phyloP scores from a whole-genome alignment of 2,329 filamentous ascomycete genomes.

The Plectosphaerella plurivora region DNA sequence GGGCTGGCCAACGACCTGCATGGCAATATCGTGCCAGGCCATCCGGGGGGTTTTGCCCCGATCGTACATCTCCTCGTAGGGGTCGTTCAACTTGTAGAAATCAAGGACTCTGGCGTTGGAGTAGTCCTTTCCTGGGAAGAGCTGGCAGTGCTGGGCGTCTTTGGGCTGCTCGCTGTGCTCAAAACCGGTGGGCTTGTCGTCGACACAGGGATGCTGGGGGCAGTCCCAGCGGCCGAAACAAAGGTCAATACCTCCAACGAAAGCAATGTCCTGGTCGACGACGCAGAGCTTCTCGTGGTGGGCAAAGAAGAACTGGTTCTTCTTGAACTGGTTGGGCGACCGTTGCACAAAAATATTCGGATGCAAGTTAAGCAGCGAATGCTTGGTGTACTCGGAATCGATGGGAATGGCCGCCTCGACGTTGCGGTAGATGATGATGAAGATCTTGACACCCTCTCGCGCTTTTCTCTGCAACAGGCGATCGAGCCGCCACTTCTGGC shows the following conservation, averaged over 20 bases:
- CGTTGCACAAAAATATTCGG: slow-evolving; percentile 95
- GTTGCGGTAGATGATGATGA: slow-evolving; percentile 96
- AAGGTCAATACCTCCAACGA: slow-evolving; percentile 91
- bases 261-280: slow-evolving; percentile 92
- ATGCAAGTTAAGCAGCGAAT: slow-evolving; percentile 88
- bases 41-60: slow-evolving; percentile 83
- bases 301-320: slow-evolving; percentile 99
- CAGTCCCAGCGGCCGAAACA: slow-evolving; percentile 98
- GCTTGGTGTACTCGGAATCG: slow-evolving; percentile 97
- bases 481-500: slow-evolving; percentile 96
- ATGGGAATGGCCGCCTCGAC: slow-evolving; percentile 97
- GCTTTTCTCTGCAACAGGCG: slow-evolving; percentile 90
- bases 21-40: slow-evolving; percentile 98
- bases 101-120: slow-evolving; percentile 94
- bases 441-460: slow-evolving; percentile 91
- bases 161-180: slow-evolving; percentile 73
- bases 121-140: slow-evolving; percentile 98
- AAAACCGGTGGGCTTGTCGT: slow-evolving; percentile 94
- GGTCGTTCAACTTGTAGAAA: slow-evolving; percentile 88
- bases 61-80: slow-evolving; percentile 99
- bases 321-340: slow-evolving; percentile 95
- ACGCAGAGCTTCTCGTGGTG: slow-evolving; percentile 98
- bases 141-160: slow-evolving; percentile 89
- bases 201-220: slow-evolving; percentile 82
- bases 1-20: slow-evolving; percentile 96